Evolutionary conservation across 768 basidiomycete genomes (phyloP), one percentile per base, ranked within the genome.

Genomic region (Russula abietina): DNA sequence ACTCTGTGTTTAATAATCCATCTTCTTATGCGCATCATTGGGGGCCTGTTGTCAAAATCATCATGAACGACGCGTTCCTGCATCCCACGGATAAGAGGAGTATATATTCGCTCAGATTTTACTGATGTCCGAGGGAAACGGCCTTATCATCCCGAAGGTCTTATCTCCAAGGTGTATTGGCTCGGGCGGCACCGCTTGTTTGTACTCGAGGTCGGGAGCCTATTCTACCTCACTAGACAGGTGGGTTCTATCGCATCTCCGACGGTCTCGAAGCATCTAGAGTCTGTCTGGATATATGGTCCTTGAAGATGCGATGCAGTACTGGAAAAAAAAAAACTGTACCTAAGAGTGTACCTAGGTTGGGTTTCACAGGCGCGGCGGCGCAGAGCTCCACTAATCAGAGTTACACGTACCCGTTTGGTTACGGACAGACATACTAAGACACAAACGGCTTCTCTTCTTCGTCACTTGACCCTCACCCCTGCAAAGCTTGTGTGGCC

Each of bases 41-140:
- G n/a, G 50, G 50, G 1, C 50, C 26, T 14, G 43, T 63, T 14
- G 43, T 63, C 57, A 46, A 55, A 53, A 62, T 28, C 43, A 56
- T 38, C 60, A 26, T 8, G 4, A 14, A 33, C 12, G 22, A 32
- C 3, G 30, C n/a, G 30, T 22, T 19, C 6, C 14, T 6, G 30
- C 16, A 17, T 41, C 24, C 57, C 57, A 38, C 14, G 19, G 33
- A 17, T 19, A 36, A 17, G 57, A 39, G 24, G 22, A 7, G 4
- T 4, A 4, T 12, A 36, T 36, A 12, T 36, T 14, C 7, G 24
- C 26, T 39, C 38, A 36, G 4, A 12, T 39, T 14, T 36, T 36
- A 36, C 17, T 38, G 45, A 36, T 16, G 9, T 49, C 48, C 48
- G 48, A 49, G 24, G 24, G 26, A 28, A 24, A 16, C 48, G 48